Base-by-base conservation (phyloP, 129 eudicot species). In the Flaveria trinervia region DNA sequence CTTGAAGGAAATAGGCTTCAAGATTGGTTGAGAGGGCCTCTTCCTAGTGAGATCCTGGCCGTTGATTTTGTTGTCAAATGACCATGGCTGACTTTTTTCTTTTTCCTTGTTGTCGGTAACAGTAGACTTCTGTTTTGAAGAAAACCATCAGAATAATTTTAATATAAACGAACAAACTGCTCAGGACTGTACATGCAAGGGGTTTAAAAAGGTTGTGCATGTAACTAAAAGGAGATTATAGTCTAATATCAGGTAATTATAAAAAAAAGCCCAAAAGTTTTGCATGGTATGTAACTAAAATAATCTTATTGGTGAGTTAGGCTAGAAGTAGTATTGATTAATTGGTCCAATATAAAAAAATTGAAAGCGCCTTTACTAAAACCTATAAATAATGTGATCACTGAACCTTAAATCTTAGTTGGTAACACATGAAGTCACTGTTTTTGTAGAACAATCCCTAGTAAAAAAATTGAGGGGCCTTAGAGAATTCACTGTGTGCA, bases 1-100 rank as follows among this genome's bases (percentile, higher is more conserved):
- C 54, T 68, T 73, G 49, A 87, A 74, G n/a, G 87, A 84, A 50
- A 93, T 90, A 2, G 89, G 86, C 68, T 93, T 77, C 68, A 93
- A 72, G 26, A 59, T 80, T 30, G 90, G 96, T 68, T 79, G 83
- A 56, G 68, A 59, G 30, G 85, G 77, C 16, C 83, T 83, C 82
- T 79, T 89, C 7, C 15, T 75, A 55, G 83, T 56, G 59, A 48
- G 30, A 48, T 75, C 82, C 60, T 77, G 86, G 9, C 91, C 86
- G 39, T 82, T 83, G 72, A 66, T 75, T 71, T 61, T 84, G 41
- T 74, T 73, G 54, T 72, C 81, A 55, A 54, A 18, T 61, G 85
- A 71, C 83, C 77, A 75, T 57, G 73, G 68, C 66, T 66, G 84
- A 59, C 83, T 82, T 60, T 45, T 30, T 36, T 50, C 85, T 57